Conservation (phyloP, 2,329 filamentous ascomycete genomes). For the Exophiala bonariae region DNA sequence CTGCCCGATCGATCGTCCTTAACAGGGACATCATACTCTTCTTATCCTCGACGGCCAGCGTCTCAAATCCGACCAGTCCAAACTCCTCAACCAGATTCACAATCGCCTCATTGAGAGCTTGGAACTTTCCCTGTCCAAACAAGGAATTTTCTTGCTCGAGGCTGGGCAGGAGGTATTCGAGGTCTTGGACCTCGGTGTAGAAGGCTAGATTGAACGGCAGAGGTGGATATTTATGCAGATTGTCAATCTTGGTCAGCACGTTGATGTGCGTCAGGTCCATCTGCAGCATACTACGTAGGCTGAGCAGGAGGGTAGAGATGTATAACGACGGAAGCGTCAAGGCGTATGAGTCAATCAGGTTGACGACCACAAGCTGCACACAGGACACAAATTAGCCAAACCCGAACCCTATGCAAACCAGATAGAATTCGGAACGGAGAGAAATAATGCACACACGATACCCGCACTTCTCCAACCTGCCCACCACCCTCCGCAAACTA, state of each 20-base stretch:
- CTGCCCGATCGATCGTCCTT: conserved; percentile 84
- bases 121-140: conserved; percentile 64
- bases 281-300: conserved; percentile 94
- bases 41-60: conserved; percentile 93
- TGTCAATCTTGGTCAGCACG: conserved; percentile 96
- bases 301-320: conserved; percentile 89
- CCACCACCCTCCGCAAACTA: conserved; percentile 88
- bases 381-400: conserved; percentile 7
- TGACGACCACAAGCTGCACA: conserved; percentile 80
- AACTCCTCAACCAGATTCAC: conserved; percentile 86
- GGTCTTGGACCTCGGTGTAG: conserved; percentile 95
- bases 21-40: conserved; percentile 93
- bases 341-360: conserved; percentile 92
- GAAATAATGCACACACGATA: conserved; percentile 69
- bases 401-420: conserved; percentile 10
- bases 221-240: conserved; percentile 78
- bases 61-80: conserved; percentile 86
- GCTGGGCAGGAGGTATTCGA: conserved; percentile 77
- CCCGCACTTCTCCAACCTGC: conserved; percentile 82
- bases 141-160: conserved; percentile 76
- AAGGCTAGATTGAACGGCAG: conserved; percentile 95
- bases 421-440: neutral
- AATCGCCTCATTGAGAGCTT: conserved; percentile 80
- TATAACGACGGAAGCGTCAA: conserved; percentile 92
- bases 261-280: conserved; percentile 97